Percentiles rank a stretch among this genome's conserved stretches.
phyloP scores from a whole-genome alignment of 805 yeast genomes.

The Metschnikowia noctiluminum region DNA sequence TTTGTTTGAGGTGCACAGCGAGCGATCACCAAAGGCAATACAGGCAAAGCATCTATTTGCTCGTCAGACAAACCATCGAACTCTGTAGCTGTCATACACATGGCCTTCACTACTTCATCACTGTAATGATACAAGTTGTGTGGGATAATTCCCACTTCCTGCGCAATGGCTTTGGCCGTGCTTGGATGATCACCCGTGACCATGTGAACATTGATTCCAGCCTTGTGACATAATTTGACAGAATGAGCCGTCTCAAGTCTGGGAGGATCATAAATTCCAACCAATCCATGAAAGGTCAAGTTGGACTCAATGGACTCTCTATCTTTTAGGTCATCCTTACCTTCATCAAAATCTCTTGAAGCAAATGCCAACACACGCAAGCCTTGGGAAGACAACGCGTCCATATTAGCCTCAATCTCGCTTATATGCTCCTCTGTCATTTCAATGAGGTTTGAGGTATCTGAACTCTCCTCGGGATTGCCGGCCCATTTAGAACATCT shows the following conservation, averaged over 20 bases:
- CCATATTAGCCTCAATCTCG: constrained; percentile 18
- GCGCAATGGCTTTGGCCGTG: constrained; percentile 22
- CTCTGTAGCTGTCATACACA: constrained; percentile 75
- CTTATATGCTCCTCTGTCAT: constrained; percentile 17
- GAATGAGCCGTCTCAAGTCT: constrained; percentile 19
- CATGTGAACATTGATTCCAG: constrained; percentile 22
- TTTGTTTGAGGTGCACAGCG: constrained; percentile 82
- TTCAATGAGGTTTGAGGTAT: constrained; percentile 12
- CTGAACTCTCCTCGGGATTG: constrained; percentile 17
- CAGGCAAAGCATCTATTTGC: constrained; percentile 58
- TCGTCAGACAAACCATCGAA: constrained; percentile 63
- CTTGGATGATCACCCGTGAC: constrained; percentile 22
- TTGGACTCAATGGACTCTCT: constrained; percentile 19
- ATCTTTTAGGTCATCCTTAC: constrained; percentile 14
- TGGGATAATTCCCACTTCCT: constrained; percentile 24
- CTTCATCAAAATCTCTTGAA: constrained; percentile 12
- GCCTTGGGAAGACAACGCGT: constrained; percentile 20
- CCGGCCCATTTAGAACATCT: constrained; percentile 20
- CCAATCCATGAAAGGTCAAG: constrained; percentile 19
- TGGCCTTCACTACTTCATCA: constrained; percentile 52
- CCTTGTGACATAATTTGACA: constrained; percentile 20
- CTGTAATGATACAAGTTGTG: constrained; percentile 53
- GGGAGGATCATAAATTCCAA: constrained; percentile 23
- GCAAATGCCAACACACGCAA: constrained; percentile 22
- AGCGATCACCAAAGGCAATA: constrained; percentile 73